These are phyloP conservation scores for Rhododendron molle DNA, from an alignment of 148 eudicot genomes.

Conservation along the genomic window DNA sequence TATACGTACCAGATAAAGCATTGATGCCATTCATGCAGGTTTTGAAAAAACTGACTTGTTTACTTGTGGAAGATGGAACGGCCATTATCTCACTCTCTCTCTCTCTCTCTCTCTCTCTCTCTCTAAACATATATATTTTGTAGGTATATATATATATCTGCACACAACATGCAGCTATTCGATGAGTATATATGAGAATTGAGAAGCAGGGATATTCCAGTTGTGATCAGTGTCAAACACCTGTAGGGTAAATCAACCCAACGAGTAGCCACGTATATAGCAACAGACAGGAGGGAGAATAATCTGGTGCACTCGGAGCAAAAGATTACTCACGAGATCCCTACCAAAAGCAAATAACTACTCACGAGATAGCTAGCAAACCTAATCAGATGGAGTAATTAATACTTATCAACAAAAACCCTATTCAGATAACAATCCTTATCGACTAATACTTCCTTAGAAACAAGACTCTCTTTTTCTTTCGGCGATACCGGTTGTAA, in stretches of 20 bases:
- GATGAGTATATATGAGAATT: background rate
- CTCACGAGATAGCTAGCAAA: background rate
- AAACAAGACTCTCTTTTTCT: background rate
- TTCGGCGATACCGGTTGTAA: background rate
- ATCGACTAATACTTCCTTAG: background rate
- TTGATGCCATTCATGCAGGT: slow-evolving; percentile 18
- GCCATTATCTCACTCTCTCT: background rate
- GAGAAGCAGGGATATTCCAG: background rate
- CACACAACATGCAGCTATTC: background rate
- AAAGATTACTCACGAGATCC: background rate
- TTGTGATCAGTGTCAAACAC: background rate
- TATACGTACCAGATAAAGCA: slow-evolving; percentile 12
- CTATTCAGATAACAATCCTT: background rate
- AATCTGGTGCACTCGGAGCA: no score
- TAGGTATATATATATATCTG: no score
- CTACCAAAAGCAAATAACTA: background rate
- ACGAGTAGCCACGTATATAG: background rate
- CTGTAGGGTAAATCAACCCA: background rate
- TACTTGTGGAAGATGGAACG: background rate
- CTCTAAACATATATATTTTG: background rate
- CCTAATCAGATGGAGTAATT: background rate
- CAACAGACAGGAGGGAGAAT: no score
- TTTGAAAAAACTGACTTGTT: slow-evolving; percentile 11
- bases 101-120: background rate
- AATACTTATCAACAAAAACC: background rate